These are phyloP conservation scores for Cryoendolithus antarcticus DNA, from an alignment of 2,329 filamentous ascomycete genomes.

Conservation along the genomic window DNA sequence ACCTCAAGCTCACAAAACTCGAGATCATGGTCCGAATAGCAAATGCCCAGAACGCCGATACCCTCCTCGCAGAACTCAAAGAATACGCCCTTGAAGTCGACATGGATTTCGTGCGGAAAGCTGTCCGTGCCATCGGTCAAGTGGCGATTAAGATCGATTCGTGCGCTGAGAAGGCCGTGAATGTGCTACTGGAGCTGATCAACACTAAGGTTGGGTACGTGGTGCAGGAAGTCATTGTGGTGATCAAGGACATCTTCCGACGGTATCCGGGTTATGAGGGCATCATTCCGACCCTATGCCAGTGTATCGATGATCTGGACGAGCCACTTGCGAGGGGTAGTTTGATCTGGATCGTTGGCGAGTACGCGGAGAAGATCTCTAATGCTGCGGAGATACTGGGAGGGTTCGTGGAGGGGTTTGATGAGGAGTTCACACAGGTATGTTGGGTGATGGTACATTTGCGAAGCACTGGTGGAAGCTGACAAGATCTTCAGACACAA, in stretches of 20 bases:
- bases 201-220: conserved; percentile 98
- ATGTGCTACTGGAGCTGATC: conserved; percentile 83
- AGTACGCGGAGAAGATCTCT: conserved; percentile 98
- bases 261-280: conserved; percentile 97
- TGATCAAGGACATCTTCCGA: conserved; percentile 96
- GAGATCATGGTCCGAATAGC: conserved; percentile 99
- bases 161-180: conserved; percentile 90
- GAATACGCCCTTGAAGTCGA: conserved; percentile 97
- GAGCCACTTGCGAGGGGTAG: conserved; percentile 84
- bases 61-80: conserved; percentile 84
- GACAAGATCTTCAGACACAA: conserved; percentile 55
- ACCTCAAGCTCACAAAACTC: conserved; percentile 93
- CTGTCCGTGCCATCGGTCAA: conserved; percentile 92
- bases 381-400: conserved; percentile 92
- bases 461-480: too few relatives aligned
- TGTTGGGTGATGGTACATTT: conserved; percentile 13
- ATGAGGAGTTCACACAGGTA: conserved; percentile 91
- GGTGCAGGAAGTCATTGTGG: conserved; percentile 95
- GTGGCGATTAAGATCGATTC: conserved; percentile 97
- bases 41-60: conserved; percentile 92
- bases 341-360: conserved; percentile 96
- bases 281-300: conserved; percentile 89
- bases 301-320: conserved; percentile 93
- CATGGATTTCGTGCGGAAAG: conserved; percentile 94
- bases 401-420: conserved; percentile 86